A percentile compares a stretch with the other conserved stretches of the same genome.
These are phyloP conservation scores for Thalassiosira hispida DNA, from an alignment of 352 stramenopile genomes.

Conservation along the genomic window DNA sequence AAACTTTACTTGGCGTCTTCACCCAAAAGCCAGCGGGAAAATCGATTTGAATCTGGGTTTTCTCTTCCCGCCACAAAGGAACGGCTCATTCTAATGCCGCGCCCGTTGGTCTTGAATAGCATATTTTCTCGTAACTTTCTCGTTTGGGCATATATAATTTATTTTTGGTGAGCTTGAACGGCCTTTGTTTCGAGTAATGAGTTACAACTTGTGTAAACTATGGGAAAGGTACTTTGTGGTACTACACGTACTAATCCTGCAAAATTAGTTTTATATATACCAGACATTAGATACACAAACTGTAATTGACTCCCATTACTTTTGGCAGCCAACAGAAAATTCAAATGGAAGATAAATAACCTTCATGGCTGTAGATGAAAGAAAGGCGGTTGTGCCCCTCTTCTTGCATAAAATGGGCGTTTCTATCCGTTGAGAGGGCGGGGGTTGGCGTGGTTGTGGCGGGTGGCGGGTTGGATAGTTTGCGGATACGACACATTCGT, in stretches of 20 bases:
- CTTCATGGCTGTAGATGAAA: background rate
- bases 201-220: background rate
- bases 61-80: too few species aligned
- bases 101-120: background rate
- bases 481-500: too few species aligned
- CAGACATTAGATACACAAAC: background rate
- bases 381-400: too few species aligned
- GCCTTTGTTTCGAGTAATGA: background rate
- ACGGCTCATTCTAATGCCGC: too few species aligned
- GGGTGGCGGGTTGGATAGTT: too few species aligned
- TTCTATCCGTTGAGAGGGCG: too few species aligned
- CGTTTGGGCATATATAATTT: background rate
- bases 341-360: background rate
- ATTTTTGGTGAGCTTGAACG: background rate
- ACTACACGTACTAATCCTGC: background rate
- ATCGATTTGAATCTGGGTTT: too few species aligned
- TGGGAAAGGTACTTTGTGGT: background rate
- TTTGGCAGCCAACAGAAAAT: background rate
- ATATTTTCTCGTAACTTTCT: background rate
- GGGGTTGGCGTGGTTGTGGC: too few species aligned
- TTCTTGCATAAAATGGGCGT: too few species aligned
- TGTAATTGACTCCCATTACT: background rate
- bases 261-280: background rate
- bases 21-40: too few species aligned
- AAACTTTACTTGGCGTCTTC: too few species aligned